Evolutionary conservation across 129 eudicot genomes (phyloP), one percentile per base, ranked within the genome.

Genomic region (Tanacetum coccineum): DNA sequence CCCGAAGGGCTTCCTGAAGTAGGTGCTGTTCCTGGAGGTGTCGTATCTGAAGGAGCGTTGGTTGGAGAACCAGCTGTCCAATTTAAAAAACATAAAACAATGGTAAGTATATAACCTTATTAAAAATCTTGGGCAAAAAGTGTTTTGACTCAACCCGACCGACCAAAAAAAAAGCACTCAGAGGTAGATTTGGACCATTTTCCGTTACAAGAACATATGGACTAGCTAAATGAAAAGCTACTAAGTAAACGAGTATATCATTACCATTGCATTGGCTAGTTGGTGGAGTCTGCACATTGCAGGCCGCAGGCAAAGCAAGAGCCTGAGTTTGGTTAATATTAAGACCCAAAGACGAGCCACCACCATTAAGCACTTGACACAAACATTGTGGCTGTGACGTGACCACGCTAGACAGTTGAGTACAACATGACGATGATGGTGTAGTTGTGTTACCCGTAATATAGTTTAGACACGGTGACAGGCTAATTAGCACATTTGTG

Each of bases 211-310:
- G n/a, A n/a, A n/a, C n/a, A n/a, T n/a, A n/a, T n/a, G n/a, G n/a
- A n/a, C n/a, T n/a, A n/a, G n/a, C n/a, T n/a, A n/a, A n/a, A n/a
- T n/a, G 36, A 30, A 30, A 30, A 30, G 36, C 6, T 6, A 2
- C 53, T 4, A 0, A 67, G 10, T 48, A 50, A 17, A 70, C 47
- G 13, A 22, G 17, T 10, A 17, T 10, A 58, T 46, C 32, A 18
- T 66, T 84, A 87, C 91, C 75, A 45, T 82, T 80, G 67, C 95
- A 87, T 58, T 17, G 82, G 64, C 90, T 81, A 30, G 73, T 67
- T 22, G 84, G 81, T 6, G 95, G 91, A 40, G 91, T 87, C 50
- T 84, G 79, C n/a, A 87, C 82, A 11, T 84, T 82, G 72, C 95
- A 87, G 21, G 79, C 84, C 48, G 49, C 40, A 30, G 95, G 95